Evolutionary conservation across 768 basidiomycete species (phyloP).

Genomic region (Tricholoma matsutake): DNA sequence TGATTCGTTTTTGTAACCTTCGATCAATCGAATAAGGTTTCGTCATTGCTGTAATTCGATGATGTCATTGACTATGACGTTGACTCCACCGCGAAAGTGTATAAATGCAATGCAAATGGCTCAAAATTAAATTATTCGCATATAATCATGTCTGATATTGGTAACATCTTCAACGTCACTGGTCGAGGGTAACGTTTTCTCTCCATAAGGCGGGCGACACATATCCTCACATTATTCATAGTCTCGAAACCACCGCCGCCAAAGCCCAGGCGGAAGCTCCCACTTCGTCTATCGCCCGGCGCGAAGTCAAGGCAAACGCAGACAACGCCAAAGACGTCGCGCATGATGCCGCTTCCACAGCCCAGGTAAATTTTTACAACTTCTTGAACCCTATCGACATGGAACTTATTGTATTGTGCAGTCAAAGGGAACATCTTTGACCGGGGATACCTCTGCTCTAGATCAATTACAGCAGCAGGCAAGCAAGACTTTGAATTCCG

Average conservation of each 20-base stretch:
- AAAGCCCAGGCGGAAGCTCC: constrained; percentile 48
- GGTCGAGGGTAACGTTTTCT: constrained; percentile 30
- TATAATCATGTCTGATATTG: constrained; percentile 26
- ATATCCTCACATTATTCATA: constrained; percentile 7
- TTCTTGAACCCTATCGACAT: background rate
- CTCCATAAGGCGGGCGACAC: background rate
- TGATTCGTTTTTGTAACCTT: background rate
- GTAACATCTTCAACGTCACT: constrained; percentile 37
- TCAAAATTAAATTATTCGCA: background rate
- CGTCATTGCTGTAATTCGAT: constrained; percentile 9
- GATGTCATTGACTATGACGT: constrained; percentile 7
- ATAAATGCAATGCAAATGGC: constrained; percentile 1
- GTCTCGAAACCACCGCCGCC: constrained; percentile 53
- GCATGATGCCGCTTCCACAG: constrained; percentile 47
- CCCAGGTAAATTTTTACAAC: constrained; percentile 50
- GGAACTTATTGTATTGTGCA: constrained; percentile 3
- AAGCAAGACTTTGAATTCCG: constrained; percentile 44
- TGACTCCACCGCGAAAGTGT: background rate
- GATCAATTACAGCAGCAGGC: constrained; percentile 35
- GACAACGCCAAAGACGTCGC: constrained; percentile 44
- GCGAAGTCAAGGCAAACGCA: constrained; percentile 46
- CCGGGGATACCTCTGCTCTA: constrained; percentile 27
- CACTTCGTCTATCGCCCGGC: constrained; percentile 34
- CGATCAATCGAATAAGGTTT: background rate
- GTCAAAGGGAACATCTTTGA: constrained; percentile 31